Base-by-base conservation (phyloP, 139 green algal genomes). In the Volvox reticuliferus region DNA sequence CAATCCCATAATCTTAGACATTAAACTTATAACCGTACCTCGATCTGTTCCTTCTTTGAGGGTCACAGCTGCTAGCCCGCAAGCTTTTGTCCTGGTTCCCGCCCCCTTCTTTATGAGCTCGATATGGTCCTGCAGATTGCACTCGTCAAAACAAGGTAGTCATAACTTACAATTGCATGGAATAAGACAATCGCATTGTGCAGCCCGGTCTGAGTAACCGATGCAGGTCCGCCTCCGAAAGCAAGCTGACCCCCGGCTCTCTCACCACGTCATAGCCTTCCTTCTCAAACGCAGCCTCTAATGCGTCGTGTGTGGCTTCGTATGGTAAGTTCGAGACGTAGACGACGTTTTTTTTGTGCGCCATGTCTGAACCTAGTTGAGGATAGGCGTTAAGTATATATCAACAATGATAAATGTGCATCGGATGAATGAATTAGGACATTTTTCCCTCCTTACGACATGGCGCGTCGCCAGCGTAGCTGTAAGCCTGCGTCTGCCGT, bases 51-150 rank as follows among this genome's bases (percentile, higher is more conserved):
- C 71, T 0, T n/a, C 73, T 28, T 76, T 76, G 21, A 90, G 50
- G 0, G 86, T 84, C 1, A 90, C 86, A 0, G 73, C 71, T 28
- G 86, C 86, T 9, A 90, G 73, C 0, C 86, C 86, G n/a, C 86
- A 90, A 1, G 73, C 50, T 76, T 90, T 90, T 12, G 73, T 90
- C 16, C 86, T 77, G 28, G 86, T 77, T 2, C 86, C 86, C 9
- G 86, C 73, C 28, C 86, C 86, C 18, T 89, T 89, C 37, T 55
- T 82, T 36, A 89, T 61, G 16, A 89, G 85, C 85, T 89, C 85
- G 18, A 82, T 82, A 30, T 61, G 85, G 16, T 89, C 85, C 84
- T 89, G 68, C 24, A 88, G 37, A 79, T 36, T 12, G 71, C 35
- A 35, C 14, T 12, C 44, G 12, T 75, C 24, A 75, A 75, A 28